Conservation (phyloP, 441 rosid genomes). For the Adansonia grandidieri region DNA sequence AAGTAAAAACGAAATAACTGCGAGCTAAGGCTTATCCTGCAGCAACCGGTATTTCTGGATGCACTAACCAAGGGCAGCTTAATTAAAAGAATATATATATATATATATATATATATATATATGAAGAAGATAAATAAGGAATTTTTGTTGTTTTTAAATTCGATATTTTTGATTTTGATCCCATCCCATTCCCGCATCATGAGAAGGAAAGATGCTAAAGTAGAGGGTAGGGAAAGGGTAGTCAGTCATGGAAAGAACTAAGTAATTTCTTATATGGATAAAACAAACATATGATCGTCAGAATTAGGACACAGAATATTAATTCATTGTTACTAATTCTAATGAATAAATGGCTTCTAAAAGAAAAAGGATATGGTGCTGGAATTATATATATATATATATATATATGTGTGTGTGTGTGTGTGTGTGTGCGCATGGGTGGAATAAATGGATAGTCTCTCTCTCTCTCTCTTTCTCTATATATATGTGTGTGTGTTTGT, state of each 20-base stretch:
- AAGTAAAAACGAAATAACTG: not conserved
- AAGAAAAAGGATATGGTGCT: too few relatives aligned
- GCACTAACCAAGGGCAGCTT: too few relatives aligned
- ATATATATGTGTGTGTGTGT: too few relatives aligned
- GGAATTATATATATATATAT: too few relatives aligned
- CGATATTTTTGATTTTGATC: not conserved
- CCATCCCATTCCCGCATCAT: not conserved
- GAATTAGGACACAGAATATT: not conserved
- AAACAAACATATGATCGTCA: not conserved
- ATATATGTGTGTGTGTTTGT: too few relatives aligned
- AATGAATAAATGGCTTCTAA: too few relatives aligned
- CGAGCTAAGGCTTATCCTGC: not conserved
- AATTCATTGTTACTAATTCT: too few relatives aligned
- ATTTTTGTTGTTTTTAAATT: not conserved
- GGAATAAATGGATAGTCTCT: too few relatives aligned
- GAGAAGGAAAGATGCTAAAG: not conserved
- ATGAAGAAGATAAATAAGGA: not conserved
- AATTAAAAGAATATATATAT: too few relatives aligned
- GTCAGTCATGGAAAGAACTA: not conserved
- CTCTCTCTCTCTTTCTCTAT: too few relatives aligned
- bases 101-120: not conserved
- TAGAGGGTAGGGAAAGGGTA: not conserved
- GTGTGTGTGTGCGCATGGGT: too few relatives aligned
- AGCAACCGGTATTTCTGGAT: too few relatives aligned
- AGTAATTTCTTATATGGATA: not conserved